Evolutionary conservation across 805 yeast species (phyloP).

Genomic region (Naumovozyma baii): DNA sequence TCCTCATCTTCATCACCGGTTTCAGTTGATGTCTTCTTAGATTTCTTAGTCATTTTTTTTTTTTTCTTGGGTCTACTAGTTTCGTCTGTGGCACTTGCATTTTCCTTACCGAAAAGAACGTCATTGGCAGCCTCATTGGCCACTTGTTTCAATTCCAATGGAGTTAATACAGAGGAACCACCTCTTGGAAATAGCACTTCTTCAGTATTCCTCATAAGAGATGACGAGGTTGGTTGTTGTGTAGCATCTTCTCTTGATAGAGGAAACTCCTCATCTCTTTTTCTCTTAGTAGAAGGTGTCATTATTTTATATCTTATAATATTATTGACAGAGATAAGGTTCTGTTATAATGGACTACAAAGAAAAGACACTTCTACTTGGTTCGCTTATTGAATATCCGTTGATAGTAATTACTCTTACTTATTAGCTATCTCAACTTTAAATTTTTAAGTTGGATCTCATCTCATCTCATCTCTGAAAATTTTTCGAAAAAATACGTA

Average conservation of each 20-base stretch:
- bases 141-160: conserved; percentile 85
- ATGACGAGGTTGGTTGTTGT: conserved; percentile 29
- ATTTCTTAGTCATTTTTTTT: conserved; percentile 13
- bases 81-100: conserved; percentile 8
- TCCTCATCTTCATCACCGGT: conserved; percentile 27
- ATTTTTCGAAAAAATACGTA: conserved; percentile 2
- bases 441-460: background rate
- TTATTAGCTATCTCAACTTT: too few species aligned
- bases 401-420: too few species aligned
- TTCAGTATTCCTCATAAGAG: conserved; percentile 30
- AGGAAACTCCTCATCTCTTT: conserved; percentile 40
- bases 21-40: conserved; percentile 16
- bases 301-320: background rate
- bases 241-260: conserved; percentile 34
- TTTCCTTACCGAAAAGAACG: conserved; percentile 50
- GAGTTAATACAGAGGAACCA: conserved; percentile 76
- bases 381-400: too few species aligned
- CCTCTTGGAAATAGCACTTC: conserved; percentile 81
- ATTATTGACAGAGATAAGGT: background rate
- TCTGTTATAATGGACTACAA: background rate
- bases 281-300: conserved; percentile 34
- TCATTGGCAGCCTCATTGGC: conserved; percentile 88
- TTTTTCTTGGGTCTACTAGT: conserved; percentile 26
- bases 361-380: too few species aligned
- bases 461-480: conserved; percentile 5